Evolutionary conservation across 148 eudicot species (phyloP), one percentile per base, ranked within the genome.

Genomic region (Persicaria maculosa): DNA sequence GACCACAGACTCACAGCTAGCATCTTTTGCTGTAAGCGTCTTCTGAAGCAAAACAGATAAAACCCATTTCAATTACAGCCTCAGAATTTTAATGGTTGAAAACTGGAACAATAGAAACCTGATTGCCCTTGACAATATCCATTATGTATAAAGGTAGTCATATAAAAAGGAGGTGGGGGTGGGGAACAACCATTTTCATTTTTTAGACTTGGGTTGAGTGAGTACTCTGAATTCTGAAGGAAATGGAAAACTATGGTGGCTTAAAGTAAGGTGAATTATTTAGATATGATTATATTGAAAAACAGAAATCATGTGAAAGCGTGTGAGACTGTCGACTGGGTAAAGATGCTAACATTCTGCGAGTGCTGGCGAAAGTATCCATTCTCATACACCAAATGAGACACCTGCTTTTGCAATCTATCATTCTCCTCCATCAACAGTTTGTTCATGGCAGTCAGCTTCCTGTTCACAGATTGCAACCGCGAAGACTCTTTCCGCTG

Each of bases 1-100:
- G 86, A 94, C 98, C 89, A 89, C 98, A 44, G 98, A 94, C 78
- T 94, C 98, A 83, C 98, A 91, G 50, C 98, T 94, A 1, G 97
- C 86, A 78, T 94, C 98, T 85, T 94, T 94, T 9, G 91, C 85
- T 15, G 89, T 87, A 62, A 92, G 76, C 44, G 83, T 83, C 74
- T 84, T 85, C 98, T 94, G 86, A 74, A 83, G 74, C 36, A 6
- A 73, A 73, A 59, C 57, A 25, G 14, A 77, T 45, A 19, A 73
- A 78, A 77, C 17, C 77, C 48, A 65, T 14, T 15, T 11, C 45
- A 65, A 71, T 3, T 57, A 71, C 68, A 67, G 69, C 36, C 17
- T 47, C 11, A 20, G 22, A 25, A 67, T n/a, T 62, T 62, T 74
- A n/a, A 54, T 44, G 43, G 20, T 48, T 50, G 1, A 46, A 67